Evolutionary conservation across 495 filamentous ascomycete species (phyloP).

Genomic region (Stereocaulon alpinum): DNA sequence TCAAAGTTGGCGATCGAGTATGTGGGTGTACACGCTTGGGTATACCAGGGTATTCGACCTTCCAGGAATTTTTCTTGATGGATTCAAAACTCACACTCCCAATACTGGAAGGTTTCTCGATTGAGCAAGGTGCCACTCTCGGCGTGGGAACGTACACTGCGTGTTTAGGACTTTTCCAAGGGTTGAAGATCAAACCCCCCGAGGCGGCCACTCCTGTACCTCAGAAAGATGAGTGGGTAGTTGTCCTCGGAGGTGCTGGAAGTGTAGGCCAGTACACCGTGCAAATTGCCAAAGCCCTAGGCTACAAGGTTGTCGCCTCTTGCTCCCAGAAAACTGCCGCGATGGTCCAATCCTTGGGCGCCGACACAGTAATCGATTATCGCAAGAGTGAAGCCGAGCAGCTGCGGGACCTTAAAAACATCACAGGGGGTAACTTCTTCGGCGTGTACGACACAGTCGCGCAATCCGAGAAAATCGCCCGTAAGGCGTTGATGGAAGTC

Average conservation of each 20-base stretch:
- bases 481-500: constrained; percentile 24
- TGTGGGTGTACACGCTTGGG: constrained; percentile 37
- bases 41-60: constrained; percentile 29
- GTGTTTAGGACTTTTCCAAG: constrained; percentile 24
- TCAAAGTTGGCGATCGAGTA: constrained; percentile 29
- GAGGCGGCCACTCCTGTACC: constrained; percentile 16
- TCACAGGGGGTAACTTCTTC: constrained; percentile 32
- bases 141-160: constrained; percentile 32
- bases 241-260: constrained; percentile 35
- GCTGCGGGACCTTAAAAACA: constrained; percentile 27
- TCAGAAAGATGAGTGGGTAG: constrained; percentile 32
- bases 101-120: constrained; percentile 22
- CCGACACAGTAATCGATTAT: constrained; percentile 33
- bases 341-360: constrained; percentile 30
- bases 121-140: constrained; percentile 31
- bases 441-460: constrained; percentile 34
- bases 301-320: constrained; percentile 20
- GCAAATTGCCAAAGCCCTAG: constrained; percentile 29
- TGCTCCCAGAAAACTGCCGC: constrained; percentile 30
- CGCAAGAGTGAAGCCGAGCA: constrained; percentile 27
- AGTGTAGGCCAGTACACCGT: constrained; percentile 34
- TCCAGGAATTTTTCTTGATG: constrained; percentile 39
- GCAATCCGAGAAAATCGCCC: constrained; percentile 25
- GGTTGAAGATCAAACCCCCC: constrained; percentile 21
- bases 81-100: constrained; percentile 31